phyloP scores from a whole-genome alignment of 2,329 filamentous ascomycete genomes.

The Fusarium pseudonygamai region DNA sequence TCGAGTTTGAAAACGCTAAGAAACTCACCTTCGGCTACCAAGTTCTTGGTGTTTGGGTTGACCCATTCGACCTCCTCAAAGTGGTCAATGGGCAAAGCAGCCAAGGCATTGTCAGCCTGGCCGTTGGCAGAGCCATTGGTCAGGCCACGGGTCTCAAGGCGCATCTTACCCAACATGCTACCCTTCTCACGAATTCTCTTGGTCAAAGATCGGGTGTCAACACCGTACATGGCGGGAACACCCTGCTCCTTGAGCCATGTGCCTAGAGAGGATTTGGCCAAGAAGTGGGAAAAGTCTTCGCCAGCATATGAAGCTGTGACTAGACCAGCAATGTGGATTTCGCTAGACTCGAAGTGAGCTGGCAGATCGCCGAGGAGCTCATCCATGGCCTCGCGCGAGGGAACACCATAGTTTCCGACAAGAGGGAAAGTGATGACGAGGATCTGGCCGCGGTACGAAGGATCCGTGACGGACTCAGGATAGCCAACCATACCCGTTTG shows the following conservation, averaged over 20 bases:
- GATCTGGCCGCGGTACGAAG: slow-evolving; percentile 91
- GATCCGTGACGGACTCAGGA: slow-evolving; percentile 90
- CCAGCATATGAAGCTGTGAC: slow-evolving; percentile 92
- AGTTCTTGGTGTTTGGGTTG: slow-evolving; percentile 90
- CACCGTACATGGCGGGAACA: slow-evolving; percentile 91
- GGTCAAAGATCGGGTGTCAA: slow-evolving; percentile 92
- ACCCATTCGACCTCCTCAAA: slow-evolving; percentile 90
- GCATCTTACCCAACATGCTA: slow-evolving; percentile 93
- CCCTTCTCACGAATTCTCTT: slow-evolving; percentile 94
- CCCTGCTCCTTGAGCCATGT: slow-evolving; percentile 97
- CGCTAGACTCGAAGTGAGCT: slow-evolving; percentile 88
- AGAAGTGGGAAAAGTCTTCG: slow-evolving; percentile 94
- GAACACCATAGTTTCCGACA: slow-evolving; percentile 97
- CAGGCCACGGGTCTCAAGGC: slow-evolving; percentile 68
- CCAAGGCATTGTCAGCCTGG: slow-evolving; percentile 37
- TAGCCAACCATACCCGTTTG: slow-evolving; percentile 99
- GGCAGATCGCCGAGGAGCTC: slow-evolving; percentile 86
- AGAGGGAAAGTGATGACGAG: slow-evolving; percentile 96
- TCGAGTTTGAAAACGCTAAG: slow-evolving; percentile 24
- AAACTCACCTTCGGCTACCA: slow-evolving; percentile 90
- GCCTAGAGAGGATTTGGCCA: slow-evolving; percentile 89
- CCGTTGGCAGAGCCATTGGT: slow-evolving; percentile 55
- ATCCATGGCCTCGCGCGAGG: slow-evolving; percentile 85
- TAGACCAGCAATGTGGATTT: slow-evolving; percentile 94
- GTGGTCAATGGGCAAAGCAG: slow-evolving; percentile 48